These are phyloP conservation scores for Suillus spraguei DNA, from an alignment of 768 basidiomycete genomes.

Conservation along the genomic window DNA sequence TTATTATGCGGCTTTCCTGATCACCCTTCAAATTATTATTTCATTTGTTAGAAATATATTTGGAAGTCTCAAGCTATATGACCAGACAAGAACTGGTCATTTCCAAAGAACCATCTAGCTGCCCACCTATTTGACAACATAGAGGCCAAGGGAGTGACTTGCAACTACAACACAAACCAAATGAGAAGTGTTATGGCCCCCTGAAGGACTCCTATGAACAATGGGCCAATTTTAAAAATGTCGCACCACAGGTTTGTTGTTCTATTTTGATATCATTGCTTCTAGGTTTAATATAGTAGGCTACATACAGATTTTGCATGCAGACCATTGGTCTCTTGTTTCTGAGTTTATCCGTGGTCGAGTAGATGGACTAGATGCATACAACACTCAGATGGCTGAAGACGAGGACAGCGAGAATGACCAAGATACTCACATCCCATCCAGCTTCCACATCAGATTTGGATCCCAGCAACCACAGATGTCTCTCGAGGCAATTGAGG, in stretches of 20 bases:
- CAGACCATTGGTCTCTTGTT: slow-evolving; percentile 10
- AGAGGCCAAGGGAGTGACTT: slow-evolving; percentile 30
- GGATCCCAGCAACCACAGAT: neutral
- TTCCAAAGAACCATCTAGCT: slow-evolving; percentile 36
- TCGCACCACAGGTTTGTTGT: slow-evolving; percentile 32
- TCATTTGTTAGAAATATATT: slow-evolving; percentile 7
- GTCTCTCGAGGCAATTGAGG: neutral
- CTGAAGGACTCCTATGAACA: slow-evolving; percentile 19
- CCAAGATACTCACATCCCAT: neutral
- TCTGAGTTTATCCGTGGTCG: slow-evolving; percentile 11
- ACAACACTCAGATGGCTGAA: neutral
- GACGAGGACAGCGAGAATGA: neutral
- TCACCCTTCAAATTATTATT: neutral
- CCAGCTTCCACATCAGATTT: neutral
- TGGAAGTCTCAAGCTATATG: neutral
- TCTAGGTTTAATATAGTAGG: neutral
- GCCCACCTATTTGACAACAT: slow-evolving; percentile 36
- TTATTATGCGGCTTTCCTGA: neutral
- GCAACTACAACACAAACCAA: slow-evolving; percentile 33
- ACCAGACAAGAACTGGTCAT: slow-evolving; percentile 31
- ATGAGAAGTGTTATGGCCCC: slow-evolving; percentile 29
- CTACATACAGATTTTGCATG: slow-evolving; percentile 10
- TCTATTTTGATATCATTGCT: slow-evolving; percentile 14
- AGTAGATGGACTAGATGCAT: slow-evolving; percentile 22
- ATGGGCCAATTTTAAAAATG: slow-evolving; percentile 37